Conservation (phyloP, 495 filamentous ascomycete species). For the Penicillium herquei region DNA sequence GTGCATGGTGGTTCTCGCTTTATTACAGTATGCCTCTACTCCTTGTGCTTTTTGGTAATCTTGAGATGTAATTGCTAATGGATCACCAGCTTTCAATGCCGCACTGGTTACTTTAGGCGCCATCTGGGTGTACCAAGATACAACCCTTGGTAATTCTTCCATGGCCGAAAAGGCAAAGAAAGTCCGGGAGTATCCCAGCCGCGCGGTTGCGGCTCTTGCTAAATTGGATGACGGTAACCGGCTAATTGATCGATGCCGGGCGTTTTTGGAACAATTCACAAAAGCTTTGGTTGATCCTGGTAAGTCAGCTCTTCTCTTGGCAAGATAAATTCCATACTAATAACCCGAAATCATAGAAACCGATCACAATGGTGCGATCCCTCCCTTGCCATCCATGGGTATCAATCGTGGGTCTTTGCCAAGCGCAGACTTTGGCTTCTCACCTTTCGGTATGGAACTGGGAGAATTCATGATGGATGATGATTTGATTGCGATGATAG, state of each 20-base stretch:
- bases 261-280: constrained; percentile 35
- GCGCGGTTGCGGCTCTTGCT: constrained; percentile 33
- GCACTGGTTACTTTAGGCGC: constrained; percentile 35
- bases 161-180: constrained; percentile 15
- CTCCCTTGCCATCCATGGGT: constrained; percentile 10
- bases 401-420: background rate
- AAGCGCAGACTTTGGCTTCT: constrained; percentile 12
- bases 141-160: constrained; percentile 5
- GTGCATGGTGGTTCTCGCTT: constrained; percentile 44
- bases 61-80: background rate
- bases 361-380: background rate
- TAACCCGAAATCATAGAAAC: background rate
- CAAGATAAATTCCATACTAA: background rate
- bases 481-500: constrained; percentile 29
- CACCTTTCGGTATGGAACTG: constrained; percentile 39
- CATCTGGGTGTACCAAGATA: constrained; percentile 25
- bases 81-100: constrained; percentile 36
- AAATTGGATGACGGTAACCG: constrained; percentile 39
- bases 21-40: constrained; percentile 33
- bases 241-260: constrained; percentile 38
- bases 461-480: constrained; percentile 47
- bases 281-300: constrained; percentile 23
- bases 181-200: constrained; percentile 18
- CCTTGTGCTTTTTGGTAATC: background rate
- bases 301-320: constrained; percentile 12